These are phyloP conservation scores for Mycena crocata DNA, from an alignment of 768 basidiomycete species.

Conservation along the genomic window DNA sequence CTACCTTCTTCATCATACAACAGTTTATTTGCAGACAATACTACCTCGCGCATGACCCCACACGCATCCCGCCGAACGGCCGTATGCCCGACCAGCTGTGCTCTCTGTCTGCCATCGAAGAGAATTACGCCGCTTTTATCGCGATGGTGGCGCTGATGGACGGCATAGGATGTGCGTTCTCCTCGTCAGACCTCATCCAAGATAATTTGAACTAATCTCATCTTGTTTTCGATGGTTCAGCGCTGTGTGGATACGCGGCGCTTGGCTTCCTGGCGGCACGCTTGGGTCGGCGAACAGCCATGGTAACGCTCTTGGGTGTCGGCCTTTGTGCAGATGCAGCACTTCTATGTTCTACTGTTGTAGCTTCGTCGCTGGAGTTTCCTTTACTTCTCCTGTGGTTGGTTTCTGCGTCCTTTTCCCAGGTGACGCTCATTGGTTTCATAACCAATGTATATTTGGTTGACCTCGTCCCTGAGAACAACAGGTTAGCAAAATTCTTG, in stretches of 20 bases:
- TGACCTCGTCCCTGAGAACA: constrained; percentile 39
- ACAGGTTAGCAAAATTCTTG: constrained; percentile 30
- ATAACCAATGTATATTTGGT: constrained; percentile 43
- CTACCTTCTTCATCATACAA: constrained; percentile 40
- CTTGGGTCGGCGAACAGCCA: constrained; percentile 41
- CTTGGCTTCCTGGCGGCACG: constrained; percentile 39
- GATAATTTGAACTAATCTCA: too few relatives aligned
- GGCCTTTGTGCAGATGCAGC: constrained; percentile 12
- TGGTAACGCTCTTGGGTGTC: constrained; percentile 5
- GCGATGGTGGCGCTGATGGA: constrained; percentile 30
- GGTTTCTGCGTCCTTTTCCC: constrained; percentile 29
- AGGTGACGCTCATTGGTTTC: constrained; percentile 25
- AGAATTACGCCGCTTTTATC: constrained; percentile 36
- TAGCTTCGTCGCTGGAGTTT: constrained; percentile 3
- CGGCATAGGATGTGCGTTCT: constrained; percentile 37
- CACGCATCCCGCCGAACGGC: constrained; percentile 25
- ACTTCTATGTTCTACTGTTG: constrained; percentile 11
- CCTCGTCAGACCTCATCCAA: too few relatives aligned
- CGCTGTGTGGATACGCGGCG: constrained; percentile 36
- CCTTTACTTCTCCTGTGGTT: constrained; percentile 37
- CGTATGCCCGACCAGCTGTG: constrained; percentile 33
- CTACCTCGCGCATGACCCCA: constrained; percentile 31
- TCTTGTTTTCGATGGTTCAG: constrained; percentile 22
- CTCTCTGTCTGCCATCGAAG: constrained; percentile 34
- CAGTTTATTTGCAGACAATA: constrained; percentile 41